These are phyloP conservation scores for Fusarium pseudograminearum DNA, from an alignment of 2,329 filamentous ascomycete genomes.

Conservation along the genomic window DNA sequence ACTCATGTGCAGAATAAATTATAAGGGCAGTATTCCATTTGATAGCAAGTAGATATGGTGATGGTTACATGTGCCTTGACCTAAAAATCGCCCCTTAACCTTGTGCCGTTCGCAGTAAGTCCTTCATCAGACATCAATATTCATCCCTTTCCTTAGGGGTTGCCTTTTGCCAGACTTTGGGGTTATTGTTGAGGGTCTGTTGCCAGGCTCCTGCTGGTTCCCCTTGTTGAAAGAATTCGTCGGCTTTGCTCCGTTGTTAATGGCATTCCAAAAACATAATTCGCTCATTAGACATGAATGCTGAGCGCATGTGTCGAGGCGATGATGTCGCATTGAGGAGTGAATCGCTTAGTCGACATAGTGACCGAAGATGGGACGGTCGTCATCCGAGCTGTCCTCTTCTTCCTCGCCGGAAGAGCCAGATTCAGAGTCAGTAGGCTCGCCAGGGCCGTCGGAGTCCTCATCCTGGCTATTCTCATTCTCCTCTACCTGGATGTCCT, in stretches of 20 bases:
- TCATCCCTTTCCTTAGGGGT: too few relatives aligned
- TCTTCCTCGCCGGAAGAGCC: conserved; percentile 1
- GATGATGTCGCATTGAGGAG: background rate
- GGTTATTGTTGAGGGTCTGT: background rate
- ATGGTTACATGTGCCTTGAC: background rate
- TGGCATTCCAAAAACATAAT: background rate
- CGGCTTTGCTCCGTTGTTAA: background rate
- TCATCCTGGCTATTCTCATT: background rate
- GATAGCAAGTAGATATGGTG: background rate
- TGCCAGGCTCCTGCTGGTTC: background rate
- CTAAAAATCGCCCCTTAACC: background rate
- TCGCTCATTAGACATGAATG: background rate
- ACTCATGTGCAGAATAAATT: background rate
- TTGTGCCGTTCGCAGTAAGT: background rate
- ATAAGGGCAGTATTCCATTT: background rate
- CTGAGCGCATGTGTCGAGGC: background rate
- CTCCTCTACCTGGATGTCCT: background rate
- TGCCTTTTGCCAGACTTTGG: background rate
- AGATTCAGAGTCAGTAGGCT: background rate
- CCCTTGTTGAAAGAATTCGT: background rate
- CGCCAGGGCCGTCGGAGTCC: background rate
- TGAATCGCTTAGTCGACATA: background rate
- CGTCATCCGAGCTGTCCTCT: conserved; percentile 1
- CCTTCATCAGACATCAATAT: background rate
- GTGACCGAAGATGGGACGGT: conserved; percentile 6